Evolutionary conservation across 78 protist genomes (phyloP).

Genomic region (Dictyostelium discoideum): DNA sequence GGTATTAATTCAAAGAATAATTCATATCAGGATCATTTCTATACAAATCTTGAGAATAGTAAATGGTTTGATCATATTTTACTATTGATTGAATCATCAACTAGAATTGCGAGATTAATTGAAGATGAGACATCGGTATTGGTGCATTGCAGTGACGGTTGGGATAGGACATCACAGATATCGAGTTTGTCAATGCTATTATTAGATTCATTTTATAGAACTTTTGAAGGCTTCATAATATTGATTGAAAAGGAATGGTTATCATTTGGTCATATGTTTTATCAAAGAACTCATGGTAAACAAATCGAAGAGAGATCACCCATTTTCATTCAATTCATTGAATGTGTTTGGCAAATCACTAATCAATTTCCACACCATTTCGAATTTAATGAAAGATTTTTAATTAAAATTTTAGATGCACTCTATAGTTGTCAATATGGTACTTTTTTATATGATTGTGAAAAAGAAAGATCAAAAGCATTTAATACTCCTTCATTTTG

Average conservation of each 20-base stretch:
- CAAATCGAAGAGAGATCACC: slow-evolving; percentile 88
- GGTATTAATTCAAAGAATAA: not conserved
- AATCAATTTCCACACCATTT: slow-evolving; percentile 89
- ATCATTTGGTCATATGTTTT: slow-evolving; percentile 94
- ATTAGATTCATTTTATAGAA: slow-evolving; percentile 93
- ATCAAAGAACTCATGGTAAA: slow-evolving; percentile 70
- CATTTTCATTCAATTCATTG: slow-evolving; percentile 96
- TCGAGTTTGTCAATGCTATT: slow-evolving; percentile 81
- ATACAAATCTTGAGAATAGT: slow-evolving; percentile 17
- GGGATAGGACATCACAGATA: slow-evolving; percentile 95
- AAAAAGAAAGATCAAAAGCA: slow-evolving; percentile 45
- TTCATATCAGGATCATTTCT: slow-evolving; percentile 20
- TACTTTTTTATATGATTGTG: slow-evolving; percentile 80
- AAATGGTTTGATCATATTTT: slow-evolving; percentile 62
- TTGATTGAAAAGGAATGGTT: slow-evolving; percentile 96
- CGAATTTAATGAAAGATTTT: slow-evolving; percentile 90
- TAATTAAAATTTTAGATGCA: slow-evolving; percentile 66
- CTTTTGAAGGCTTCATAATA: slow-evolving; percentile 88
- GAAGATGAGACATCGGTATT: slow-evolving; percentile 64
- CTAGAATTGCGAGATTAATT: slow-evolving; percentile 36
- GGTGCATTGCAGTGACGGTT: slow-evolving; percentile 96
- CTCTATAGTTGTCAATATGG: slow-evolving; percentile 69
- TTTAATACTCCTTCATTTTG: slow-evolving; percentile 50
- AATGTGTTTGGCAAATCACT: slow-evolving; percentile 92
- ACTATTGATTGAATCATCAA: slow-evolving; percentile 22